These are phyloP conservation scores for Pythium scleroteichum DNA, from an alignment of 352 stramenopile species.

Conservation along the genomic window DNA sequence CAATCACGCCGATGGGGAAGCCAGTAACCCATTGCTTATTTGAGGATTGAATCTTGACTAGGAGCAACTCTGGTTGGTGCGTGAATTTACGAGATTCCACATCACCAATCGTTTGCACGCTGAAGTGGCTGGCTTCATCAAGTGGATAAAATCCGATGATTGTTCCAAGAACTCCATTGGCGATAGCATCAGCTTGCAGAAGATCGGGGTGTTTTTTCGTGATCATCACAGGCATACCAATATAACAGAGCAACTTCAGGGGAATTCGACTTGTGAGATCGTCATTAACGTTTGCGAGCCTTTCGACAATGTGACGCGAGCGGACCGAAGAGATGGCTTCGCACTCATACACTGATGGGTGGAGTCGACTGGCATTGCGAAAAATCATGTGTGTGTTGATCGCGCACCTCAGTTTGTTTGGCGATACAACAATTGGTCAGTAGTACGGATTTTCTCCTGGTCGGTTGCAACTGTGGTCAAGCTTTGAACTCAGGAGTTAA, in stretches of 20 bases:
- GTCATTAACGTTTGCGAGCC: conserved; percentile 1
- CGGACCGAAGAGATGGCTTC: no score
- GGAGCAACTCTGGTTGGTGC: conserved; percentile 1
- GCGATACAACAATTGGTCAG: no score
- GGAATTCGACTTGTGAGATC: conserved; percentile 7
- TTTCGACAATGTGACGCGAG: no score
- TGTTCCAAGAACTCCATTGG: conserved; percentile 1
- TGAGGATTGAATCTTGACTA: conserved; percentile 3
- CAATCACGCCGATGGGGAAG: conserved; percentile 2
- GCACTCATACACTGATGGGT: no score
- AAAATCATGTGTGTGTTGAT: no score
- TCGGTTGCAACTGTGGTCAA: no score
- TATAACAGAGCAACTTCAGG: conserved; percentile 1
- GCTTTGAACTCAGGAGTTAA: no score
- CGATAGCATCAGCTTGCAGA: conserved; percentile 3
- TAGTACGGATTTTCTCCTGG: no score
- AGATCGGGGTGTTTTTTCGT: conserved; percentile 8
- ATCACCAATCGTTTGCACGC: neutral
- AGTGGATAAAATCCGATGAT: neutral
- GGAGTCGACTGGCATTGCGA: no score
- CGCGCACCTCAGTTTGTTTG: no score
- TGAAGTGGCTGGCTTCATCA: neutral
- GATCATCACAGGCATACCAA: conserved; percentile 12
- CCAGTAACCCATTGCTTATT: neutral
- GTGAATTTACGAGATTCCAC: conserved; percentile 2